Percentiles rank a stretch among this genome's conserved stretches.
Evolutionary conservation across 2,329 filamentous ascomycete species (phyloP).

Genomic region (Neodidymelliopsis sp.): DNA sequence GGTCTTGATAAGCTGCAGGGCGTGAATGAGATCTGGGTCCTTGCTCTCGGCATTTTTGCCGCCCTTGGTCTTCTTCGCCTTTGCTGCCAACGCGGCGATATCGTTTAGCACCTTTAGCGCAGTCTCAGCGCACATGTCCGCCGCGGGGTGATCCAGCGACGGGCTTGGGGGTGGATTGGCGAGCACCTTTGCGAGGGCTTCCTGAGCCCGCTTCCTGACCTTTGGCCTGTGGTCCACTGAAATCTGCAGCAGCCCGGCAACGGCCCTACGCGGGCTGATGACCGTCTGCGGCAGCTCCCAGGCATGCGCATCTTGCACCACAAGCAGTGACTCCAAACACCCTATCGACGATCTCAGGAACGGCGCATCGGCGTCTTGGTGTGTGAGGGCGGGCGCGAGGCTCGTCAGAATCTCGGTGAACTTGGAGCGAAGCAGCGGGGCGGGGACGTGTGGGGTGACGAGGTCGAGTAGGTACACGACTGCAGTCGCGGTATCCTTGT

Average conservation of each 20-base stretch:
- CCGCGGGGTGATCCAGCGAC: constrained; percentile 90
- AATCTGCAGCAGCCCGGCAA: constrained; percentile 84
- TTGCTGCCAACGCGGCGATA: constrained; percentile 74
- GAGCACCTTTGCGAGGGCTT: constrained; percentile 83
- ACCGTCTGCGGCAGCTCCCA: constrained; percentile 88
- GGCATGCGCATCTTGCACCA: constrained; percentile 84
- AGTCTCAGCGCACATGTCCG: constrained; percentile 94
- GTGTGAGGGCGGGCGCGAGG: constrained; percentile 82
- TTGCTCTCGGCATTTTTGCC: constrained; percentile 65
- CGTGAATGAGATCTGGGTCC: constrained; percentile 88
- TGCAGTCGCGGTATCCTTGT: constrained; percentile 82
- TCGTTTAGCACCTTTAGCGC: constrained; percentile 82
- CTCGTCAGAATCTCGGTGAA: constrained; percentile 91
- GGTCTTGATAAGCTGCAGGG: constrained; percentile 89
- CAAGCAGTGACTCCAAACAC: constrained; percentile 87
- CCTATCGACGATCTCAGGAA: constrained; percentile 88
- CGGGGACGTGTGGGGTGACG: constrained; percentile 83
- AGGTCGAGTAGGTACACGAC: constrained; percentile 96
- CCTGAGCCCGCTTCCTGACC: constrained; percentile 90
- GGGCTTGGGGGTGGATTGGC: constrained; percentile 88
- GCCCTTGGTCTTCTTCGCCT: constrained; percentile 68
- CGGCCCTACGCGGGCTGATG: constrained; percentile 84
- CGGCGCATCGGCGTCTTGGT: constrained; percentile 83
- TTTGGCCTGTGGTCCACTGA: constrained; percentile 90
- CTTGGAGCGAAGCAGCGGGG: constrained; percentile 88